Conservation (phyloP, 495 filamentous ascomycete genomes). For the Podospora tetraspora region DNA sequence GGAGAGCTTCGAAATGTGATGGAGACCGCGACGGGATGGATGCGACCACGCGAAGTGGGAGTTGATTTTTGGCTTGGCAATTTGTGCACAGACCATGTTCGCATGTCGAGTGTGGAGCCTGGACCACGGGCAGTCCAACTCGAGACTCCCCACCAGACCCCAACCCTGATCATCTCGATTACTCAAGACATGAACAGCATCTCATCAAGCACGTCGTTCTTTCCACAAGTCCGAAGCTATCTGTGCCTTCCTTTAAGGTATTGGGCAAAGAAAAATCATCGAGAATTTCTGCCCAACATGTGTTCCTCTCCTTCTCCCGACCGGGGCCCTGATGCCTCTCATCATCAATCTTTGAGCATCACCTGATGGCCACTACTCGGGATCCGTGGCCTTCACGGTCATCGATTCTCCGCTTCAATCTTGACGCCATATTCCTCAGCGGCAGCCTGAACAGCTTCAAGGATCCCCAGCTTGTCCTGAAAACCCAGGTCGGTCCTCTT, state of each 20-base stretch:
- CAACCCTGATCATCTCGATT: not conserved
- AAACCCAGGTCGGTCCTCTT: conserved; percentile 17
- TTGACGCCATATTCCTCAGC: conserved; percentile 22
- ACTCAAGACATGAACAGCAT: not conserved
- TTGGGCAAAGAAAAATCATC: not conserved
- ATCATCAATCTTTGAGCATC: not conserved
- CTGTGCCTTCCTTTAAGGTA: not conserved
- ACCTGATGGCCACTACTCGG: not conserved
- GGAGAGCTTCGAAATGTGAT: not conserved
- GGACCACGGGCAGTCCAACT: not conserved
- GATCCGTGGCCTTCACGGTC: conserved; percentile 4
- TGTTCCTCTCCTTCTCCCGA: not conserved
- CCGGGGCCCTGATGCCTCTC: not conserved
- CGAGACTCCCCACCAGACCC: not conserved
- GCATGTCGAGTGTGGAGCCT: not conserved
- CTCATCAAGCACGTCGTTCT: not conserved
- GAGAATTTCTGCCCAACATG: not conserved
- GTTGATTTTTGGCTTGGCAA: not conserved
- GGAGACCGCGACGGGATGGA: not conserved
- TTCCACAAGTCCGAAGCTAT: not conserved
- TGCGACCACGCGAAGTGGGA: not conserved
- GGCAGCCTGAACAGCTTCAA: conserved; percentile 22
- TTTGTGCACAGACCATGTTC: not conserved
- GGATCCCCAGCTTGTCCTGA: conserved; percentile 29
- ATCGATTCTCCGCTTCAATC: conserved; percentile 19